Base-by-base conservation (phyloP, 495 filamentous ascomycete genomes). In the Penicillium bialowiezense region DNA sequence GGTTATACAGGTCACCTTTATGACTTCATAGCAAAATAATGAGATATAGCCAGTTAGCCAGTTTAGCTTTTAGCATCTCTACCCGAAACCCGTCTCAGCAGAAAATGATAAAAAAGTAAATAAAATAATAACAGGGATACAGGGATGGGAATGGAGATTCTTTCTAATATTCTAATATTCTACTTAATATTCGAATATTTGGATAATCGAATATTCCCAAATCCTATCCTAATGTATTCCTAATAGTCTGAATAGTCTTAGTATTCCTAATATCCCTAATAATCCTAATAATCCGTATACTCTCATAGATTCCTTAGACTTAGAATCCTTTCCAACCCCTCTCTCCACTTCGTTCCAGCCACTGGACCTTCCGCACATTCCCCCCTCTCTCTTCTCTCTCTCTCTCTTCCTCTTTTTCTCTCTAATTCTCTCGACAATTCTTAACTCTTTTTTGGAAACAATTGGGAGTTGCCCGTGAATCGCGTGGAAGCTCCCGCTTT, bases 291-390 rank as follows among this genome's bases (percentile, higher is more conserved):
- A 34, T n/a, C n/a, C n/a, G n/a, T n/a, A n/a, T n/a, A n/a, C n/a
- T n/a, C n/a, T n/a, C n/a, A n/a, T n/a, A n/a, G n/a, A n/a, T n/a
- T n/a, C n/a, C n/a, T n/a, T n/a, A n/a, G n/a, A n/a, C 15, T 19
- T 40, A 14, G 24, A 23, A 26, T 43, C 26, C 41, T 18, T 28
- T 29, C 23, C 14, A 43, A 43, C 39, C 38, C 47, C 29, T 35
- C 26, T 36, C 58, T 58, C 58, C 54, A 60, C 54, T 60, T 58
- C 45, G 54, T 54, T 60, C 58, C 58, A 60, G 58, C 58, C 58
- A 51, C 56, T 49, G 41, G 34, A 49, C 51, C 45, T 42, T 55
- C 51, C 53, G 47, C 48, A 46, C 41, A 50, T 17, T 33, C 20
- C 19, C 19, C 12, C 5, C 8, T 40, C 2, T 14, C 15, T 26